Base-by-base conservation (phyloP, 2,329 filamentous ascomycete species). In the Aspergillus quadricinctus region DNA sequence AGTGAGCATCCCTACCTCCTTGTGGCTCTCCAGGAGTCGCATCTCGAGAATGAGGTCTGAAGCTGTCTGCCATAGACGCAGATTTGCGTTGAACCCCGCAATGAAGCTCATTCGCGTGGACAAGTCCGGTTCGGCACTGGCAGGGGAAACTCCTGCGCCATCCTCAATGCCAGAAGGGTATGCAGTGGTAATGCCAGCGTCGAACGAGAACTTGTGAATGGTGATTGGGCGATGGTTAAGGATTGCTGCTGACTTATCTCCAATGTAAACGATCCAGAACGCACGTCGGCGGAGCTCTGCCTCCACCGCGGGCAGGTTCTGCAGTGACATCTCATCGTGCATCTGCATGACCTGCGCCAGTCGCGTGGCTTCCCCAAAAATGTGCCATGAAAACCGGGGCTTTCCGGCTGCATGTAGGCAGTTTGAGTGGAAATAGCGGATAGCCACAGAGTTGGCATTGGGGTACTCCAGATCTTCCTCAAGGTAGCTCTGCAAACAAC, bases 351-450 rank as follows among this genome's bases (percentile, higher is more conserved):
- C 71, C 57, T 79, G 76, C 0, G 71, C 73, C 4, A 79, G 69
- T 1, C 75, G 66, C 3, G 72, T 72, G 1, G 76, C 77, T 56
- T 78, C 75, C 1, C 77, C 76, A 58, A 79, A 76, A 1, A 78
- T 75, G 49, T 78, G 75, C 75, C 77, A 78, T 4, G 77, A 78
- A 21, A 75, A 71, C 27, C 74, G 71, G 3, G 75, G 75, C 43
- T 75, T 77, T 0, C 76, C 77, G 0, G 73, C 66, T 1, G 75
- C 75, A 49, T 79, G 77, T 2, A 79, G 61, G 45, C 76, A 77
- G 53, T 77, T 78, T 14, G 77, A 78, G 51, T 79, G 77, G 25
- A 78, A 76, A 52, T 78, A 77, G 3, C 77, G 72, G 19, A 78
- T 76, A 2, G 72, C 69, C 27, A 79, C 69, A 3, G 77, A 79